Base-by-base conservation (phyloP, 2,329 filamentous ascomycete genomes). In the Aspergillus jensenii region DNA sequence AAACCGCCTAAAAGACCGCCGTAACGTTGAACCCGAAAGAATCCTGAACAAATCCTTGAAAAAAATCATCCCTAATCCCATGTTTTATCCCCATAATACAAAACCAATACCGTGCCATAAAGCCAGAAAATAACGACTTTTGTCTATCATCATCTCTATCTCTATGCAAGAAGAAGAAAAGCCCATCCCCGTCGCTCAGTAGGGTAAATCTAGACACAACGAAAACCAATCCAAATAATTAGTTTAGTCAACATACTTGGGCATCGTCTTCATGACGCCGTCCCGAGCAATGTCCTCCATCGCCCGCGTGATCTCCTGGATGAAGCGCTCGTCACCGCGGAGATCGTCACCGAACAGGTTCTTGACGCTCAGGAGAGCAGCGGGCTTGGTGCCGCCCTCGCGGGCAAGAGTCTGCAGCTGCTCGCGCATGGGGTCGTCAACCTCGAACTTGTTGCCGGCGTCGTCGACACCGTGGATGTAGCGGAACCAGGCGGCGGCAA, bases 391-490 rank as follows among this genome's bases (percentile, higher is more conserved):
- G 39, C 78, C 79, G 5, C 80, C 81, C 0, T 70, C 73, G 58
- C 68, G 70, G 27, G 81, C 81, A 65, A 76, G 73, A 47, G 74
- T 71, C 68, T 81, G 75, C 4, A 83, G 76, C 63, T 80, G 71
- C 47, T 80, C 78, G 17, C 70, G 72, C 78, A 82, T 78, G 3
- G 80, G 79, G 64, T 83, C 81, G 35, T 81, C 78, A n/a, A 75
- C 64, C 2, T 57, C 19, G 58, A 75, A 74, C 2, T 64, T 44
- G 53, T 78, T 73, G 64, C 80, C 81, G 48, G 69, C 71, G 66
- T 83, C 80, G 59, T 82, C 78, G 11, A 80, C 70, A n/a, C 80
- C 81, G 49, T 78, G 75, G 56, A 83, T 58, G 70, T 83, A 83
- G 43, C 67, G 73, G 76, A 83, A 83, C 81, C 81, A 83, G 14